These are phyloP conservation scores for Gracilariopsis chorda DNA, from an alignment of 23 red algal species.

Conservation along the genomic window DNA sequence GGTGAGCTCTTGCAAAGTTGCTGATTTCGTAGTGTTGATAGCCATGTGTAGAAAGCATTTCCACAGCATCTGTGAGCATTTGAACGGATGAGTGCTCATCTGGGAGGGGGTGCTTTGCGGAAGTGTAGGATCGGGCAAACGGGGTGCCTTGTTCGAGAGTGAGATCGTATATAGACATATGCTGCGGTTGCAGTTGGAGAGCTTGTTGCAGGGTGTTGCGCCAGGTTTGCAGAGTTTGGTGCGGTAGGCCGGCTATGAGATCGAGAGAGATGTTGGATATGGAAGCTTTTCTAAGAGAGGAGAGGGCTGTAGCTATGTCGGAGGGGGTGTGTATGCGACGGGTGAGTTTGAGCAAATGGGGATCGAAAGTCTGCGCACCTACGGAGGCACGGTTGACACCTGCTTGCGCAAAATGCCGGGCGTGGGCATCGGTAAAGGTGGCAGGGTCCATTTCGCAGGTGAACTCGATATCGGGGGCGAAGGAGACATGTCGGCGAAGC, in stretches of 20 bases:
- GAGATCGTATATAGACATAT: slow-evolving; percentile 93
- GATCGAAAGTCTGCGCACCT: slow-evolving; percentile 83
- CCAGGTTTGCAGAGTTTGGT: slow-evolving; percentile 49
- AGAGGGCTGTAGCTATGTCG: slow-evolving; percentile 71
- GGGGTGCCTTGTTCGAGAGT: slow-evolving; percentile 71
- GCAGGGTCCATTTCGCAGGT: slow-evolving; percentile 97
- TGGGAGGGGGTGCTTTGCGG: slow-evolving; percentile 63
- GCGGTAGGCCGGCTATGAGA: slow-evolving; percentile 86
- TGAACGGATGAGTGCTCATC: slow-evolving; percentile 60
- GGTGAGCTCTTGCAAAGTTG: slow-evolving; percentile 54
- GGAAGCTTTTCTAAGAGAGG: slow-evolving; percentile 30
- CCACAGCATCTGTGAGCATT: slow-evolving; percentile 67
- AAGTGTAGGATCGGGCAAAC: slow-evolving; percentile 49
- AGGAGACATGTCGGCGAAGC: slow-evolving; percentile 34
- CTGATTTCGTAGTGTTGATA: slow-evolving; percentile 89
- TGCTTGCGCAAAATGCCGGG: slow-evolving; percentile 17
- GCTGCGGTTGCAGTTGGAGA: slow-evolving; percentile 44
- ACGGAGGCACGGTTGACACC: slow-evolving; percentile 92
- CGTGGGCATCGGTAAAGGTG: slow-evolving; percentile 62
- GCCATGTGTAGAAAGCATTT: slow-evolving; percentile 30
- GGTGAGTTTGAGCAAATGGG: slow-evolving; percentile 54
- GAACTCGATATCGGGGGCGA: slow-evolving; percentile 62
- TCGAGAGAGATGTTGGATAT: slow-evolving; percentile 80
- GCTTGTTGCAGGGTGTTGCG: slow-evolving; percentile 34
- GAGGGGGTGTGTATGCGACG: slow-evolving; percentile 67